Evolutionary conservation across 163 green algal genomes (phyloP), one percentile per base, ranked within the genome.

Genomic region (Botryococcus braunii): DNA sequence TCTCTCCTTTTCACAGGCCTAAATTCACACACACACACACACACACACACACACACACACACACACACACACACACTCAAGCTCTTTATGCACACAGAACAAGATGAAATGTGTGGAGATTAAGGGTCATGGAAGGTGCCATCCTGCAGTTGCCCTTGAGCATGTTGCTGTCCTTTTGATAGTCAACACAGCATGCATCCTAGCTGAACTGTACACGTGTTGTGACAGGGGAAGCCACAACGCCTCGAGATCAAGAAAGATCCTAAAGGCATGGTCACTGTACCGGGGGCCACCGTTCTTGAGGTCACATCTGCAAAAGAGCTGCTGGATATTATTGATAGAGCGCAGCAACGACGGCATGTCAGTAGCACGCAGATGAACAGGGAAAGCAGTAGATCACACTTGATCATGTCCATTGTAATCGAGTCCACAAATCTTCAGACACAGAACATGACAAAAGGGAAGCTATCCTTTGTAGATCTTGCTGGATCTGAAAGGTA

Each of bases 171-270:
- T n/a, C n/a, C n/a, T n/a, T n/a, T n/a, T n/a, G n/a, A n/a, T n/a
- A n/a, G n/a, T n/a, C n/a, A n/a, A n/a, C n/a, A n/a, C n/a, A n/a
- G n/a, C n/a, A n/a, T n/a, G n/a, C n/a, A n/a, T n/a, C n/a, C n/a
- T n/a, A n/a, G n/a, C n/a, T n/a, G n/a, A n/a, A n/a, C n/a, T n/a
- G n/a, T n/a, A n/a, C n/a, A n/a, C n/a, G n/a, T n/a, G n/a, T n/a
- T n/a, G n/a, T n/a, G n/a, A n/a, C n/a, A n/a, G n/a, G n/a, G n/a
- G n/a, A n/a, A n/a, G n/a, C n/a, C n/a, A n/a, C n/a, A n/a, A n/a
- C n/a, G n/a, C n/a, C n/a, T n/a, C n/a, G 94, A 98, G 63, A 97
- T 99, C 81, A 98, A 99, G 85, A 96, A 95, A 77, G 94, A 98
- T 74, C 63, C 79, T 56, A 96, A 94, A 81, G 94, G 94, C 70